Percentiles rank a stretch among this genome's conserved stretches.
Conservation (phyloP, 2,329 filamentous ascomycete genomes). For the Lachnellula cervina region DNA sequence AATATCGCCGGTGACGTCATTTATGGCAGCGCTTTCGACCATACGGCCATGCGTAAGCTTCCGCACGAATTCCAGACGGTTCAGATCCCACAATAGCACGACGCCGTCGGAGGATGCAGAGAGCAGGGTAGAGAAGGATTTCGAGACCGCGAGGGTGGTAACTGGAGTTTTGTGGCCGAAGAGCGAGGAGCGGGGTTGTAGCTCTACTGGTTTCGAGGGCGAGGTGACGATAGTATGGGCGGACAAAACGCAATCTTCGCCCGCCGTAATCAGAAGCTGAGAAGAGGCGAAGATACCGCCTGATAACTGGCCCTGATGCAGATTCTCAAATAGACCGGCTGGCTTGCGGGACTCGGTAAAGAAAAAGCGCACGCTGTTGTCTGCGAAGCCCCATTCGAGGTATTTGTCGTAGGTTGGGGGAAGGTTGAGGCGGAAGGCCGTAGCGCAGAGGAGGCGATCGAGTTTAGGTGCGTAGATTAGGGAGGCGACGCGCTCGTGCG, state of each 20-base stretch:
- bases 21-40: constrained; percentile 74
- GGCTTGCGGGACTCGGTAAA: constrained; percentile 75
- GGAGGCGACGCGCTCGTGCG: constrained; percentile 71
- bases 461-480: constrained; percentile 73
- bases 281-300: constrained; percentile 82
- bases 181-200: constrained; percentile 72
- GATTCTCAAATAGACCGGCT: constrained; percentile 85
- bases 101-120: constrained; percentile 79
- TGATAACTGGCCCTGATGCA: constrained; percentile 87
- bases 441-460: constrained; percentile 78
- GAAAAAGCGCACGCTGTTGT: constrained; percentile 90
- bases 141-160: constrained; percentile 75
- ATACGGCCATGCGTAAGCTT: constrained; percentile 57
- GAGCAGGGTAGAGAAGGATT: constrained; percentile 82
- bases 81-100: constrained; percentile 90
- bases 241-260: constrained; percentile 85
- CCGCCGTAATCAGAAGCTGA: constrained; percentile 84
- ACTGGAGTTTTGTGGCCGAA: constrained; percentile 89
- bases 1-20: constrained; percentile 87
- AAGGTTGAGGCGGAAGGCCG: constrained; percentile 80
- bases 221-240: constrained; percentile 69
- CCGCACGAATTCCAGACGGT: constrained; percentile 80
- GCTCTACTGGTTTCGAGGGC: constrained; percentile 65
- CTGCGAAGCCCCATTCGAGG: constrained; percentile 92
- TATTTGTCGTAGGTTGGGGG: constrained; percentile 84